Evolutionary conservation across 2,329 filamentous ascomycete genomes (phyloP), one percentile per base, ranked within the genome.

Genomic region (Fusarium dlaminii): DNA sequence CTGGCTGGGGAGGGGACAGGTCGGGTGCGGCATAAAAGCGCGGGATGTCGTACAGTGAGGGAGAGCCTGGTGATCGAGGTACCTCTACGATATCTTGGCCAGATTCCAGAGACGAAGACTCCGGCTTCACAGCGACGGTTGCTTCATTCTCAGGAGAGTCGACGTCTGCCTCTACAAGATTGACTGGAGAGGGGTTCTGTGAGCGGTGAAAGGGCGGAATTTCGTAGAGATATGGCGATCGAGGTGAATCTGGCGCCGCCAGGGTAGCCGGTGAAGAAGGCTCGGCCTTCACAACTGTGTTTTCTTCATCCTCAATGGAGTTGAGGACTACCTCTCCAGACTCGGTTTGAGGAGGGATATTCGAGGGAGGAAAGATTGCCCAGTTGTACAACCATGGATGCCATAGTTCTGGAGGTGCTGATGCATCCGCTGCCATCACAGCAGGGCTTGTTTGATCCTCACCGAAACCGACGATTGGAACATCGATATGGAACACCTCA

Each of bases 241-340:
- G 15, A 7, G 27, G 45, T 22, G 27, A 30, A 0, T 30, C 45
- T 0, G 46, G 29, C 13, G 29, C 29, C 0, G 8, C 22, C 2
- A 49, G 22, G 15, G 29, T 49, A 49, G 18, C 29, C 1, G 22
- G 29, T 2, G 46, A 49, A 7, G 7, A 15, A 18, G 22, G 29
- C 29, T 32, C 46, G 0, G 29, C 22, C 22, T n/a, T 18, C 5
- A 32, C 22, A 18, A 11, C 6, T 3, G 18, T 1, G 43, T 29
- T 8, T 3, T 0, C 8, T 22, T 46, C 18, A 46, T 22, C 1
- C 9, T 15, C 45, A 5, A 0, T 27, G 15, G 13, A 8, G 4
- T 8, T 11, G 20, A 5, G 9, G 5, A 6, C 9, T 8, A 11
- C 1, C 1, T 29, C 40, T 43, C 12, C 10, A 8, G 15, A 8